These are phyloP conservation scores for Monosporozyma servazzii DNA, from an alignment of 805 yeast species.

Conservation along the genomic window DNA sequence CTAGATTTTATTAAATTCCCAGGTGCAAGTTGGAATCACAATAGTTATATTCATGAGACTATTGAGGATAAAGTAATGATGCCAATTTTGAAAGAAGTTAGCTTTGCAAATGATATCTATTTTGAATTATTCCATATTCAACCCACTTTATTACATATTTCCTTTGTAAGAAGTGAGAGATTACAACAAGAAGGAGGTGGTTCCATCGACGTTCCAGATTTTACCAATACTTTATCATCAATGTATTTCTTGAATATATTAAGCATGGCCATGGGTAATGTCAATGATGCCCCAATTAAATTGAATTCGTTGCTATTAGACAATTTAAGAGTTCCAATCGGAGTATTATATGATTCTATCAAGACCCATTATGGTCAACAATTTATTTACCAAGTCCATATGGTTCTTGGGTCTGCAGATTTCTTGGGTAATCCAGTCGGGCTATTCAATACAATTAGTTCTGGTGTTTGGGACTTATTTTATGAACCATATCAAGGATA, in stretches of 20 bases:
- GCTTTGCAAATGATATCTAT: constrained; percentile 65
- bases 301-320: constrained; percentile 81
- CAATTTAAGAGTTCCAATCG: constrained; percentile 79
- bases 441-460: constrained; percentile 79
- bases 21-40: constrained; percentile 63
- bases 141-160: constrained; percentile 79
- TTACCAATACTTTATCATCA: constrained; percentile 43
- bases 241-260: constrained; percentile 74
- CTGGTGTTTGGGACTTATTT: constrained; percentile 93
- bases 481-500: constrained; percentile 97
- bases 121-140: constrained; percentile 90
- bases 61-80: constrained; percentile 38
- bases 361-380: constrained; percentile 87
- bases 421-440: constrained; percentile 97
- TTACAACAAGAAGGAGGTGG: constrained; percentile 53
- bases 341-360: constrained; percentile 58
- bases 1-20: constrained; percentile 74
- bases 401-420: constrained; percentile 92
- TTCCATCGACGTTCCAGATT: constrained; percentile 10
- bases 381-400: constrained; percentile 83
- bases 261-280: constrained; percentile 95
- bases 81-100: constrained; percentile 57
- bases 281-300: constrained; percentile 91
- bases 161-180: constrained; percentile 84
- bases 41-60: background rate